Conservation (phyloP, 352 stramenopile genomes). For the Globisporangium megalacanthum region DNA sequence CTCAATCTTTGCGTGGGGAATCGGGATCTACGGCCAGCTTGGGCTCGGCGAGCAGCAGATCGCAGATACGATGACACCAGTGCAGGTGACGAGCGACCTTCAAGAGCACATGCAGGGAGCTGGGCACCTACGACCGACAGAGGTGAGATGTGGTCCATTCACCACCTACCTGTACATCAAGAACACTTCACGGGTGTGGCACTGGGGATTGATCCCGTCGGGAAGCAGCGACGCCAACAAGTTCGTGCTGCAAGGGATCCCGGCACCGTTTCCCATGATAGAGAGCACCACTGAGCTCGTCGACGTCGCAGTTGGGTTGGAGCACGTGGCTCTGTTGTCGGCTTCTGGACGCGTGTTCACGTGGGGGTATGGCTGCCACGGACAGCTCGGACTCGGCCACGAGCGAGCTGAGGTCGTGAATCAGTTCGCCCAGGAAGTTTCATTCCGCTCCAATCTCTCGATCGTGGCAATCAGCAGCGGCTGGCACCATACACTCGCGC, state of each 20-base stretch:
- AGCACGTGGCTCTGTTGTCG: constrained; percentile 26
- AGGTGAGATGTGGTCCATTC: constrained; percentile 29
- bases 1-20: constrained; percentile 27
- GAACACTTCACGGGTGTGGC: constrained; percentile 19
- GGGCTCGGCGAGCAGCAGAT: constrained; percentile 25
- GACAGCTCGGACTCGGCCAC: constrained; percentile 32
- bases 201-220: constrained; percentile 29
- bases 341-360: constrained; percentile 24
- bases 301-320: constrained; percentile 22
- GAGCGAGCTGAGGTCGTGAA: constrained; percentile 8
- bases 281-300: constrained; percentile 11
- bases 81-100: constrained; percentile 14
- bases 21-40: constrained; percentile 40
- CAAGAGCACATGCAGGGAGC: constrained; percentile 8
- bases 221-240: not conserved
- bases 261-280: constrained; percentile 13
- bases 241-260: constrained; percentile 13
- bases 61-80: constrained; percentile 15
- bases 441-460: constrained; percentile 19
- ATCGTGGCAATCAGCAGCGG: constrained; percentile 23
- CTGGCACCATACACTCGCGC: constrained; percentile 31
- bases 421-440: constrained; percentile 14
- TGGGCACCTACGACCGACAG: not conserved
- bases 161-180: constrained; percentile 22
- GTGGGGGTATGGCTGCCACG: constrained; percentile 25